These are phyloP conservation scores for Candida glucosophila DNA, from an alignment of 1,139 yeast species.

Conservation along the genomic window DNA sequence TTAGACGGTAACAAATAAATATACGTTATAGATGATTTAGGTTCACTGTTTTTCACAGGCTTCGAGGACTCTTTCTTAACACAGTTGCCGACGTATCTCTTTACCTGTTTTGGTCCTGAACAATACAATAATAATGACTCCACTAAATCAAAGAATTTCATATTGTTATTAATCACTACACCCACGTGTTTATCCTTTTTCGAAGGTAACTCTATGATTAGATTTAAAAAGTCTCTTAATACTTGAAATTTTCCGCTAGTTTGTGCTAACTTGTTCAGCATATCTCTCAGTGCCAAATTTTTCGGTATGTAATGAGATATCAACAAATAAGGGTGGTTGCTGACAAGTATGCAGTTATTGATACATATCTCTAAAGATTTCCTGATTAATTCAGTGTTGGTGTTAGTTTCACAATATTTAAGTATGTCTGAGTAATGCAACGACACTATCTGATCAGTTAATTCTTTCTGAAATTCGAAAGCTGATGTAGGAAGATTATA, in stretches of 20 bases:
- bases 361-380: slow-evolving; percentile 69
- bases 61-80: slow-evolving; percentile 30
- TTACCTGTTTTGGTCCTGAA: slow-evolving; percentile 44
- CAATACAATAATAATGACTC: slow-evolving; percentile 73
- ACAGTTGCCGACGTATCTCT: slow-evolving; percentile 57
- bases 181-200: slow-evolving; percentile 29
- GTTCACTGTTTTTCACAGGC: slow-evolving; percentile 9
- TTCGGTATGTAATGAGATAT: slow-evolving; percentile 86
- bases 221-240: slow-evolving; percentile 48
- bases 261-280: slow-evolving; percentile 65
- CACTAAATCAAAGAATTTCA: slow-evolving; percentile 58
- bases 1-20: slow-evolving; percentile 41
- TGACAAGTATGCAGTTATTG: slow-evolving; percentile 66
- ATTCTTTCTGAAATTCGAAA: slow-evolving; percentile 80
- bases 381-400: slow-evolving; percentile 47
- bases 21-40: slow-evolving; percentile 11
- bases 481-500: slow-evolving; percentile 80
- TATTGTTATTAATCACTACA: slow-evolving; percentile 27
- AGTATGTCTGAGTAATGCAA: slow-evolving; percentile 85
- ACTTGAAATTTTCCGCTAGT: slow-evolving; percentile 83
- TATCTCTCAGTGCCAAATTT: slow-evolving; percentile 66
- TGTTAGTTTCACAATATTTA: slow-evolving; percentile 70
- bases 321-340: slow-evolving; percentile 81
- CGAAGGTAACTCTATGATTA: slow-evolving; percentile 29
- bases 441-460: slow-evolving; percentile 86